Base-by-base conservation (phyloP, 2,329 filamentous ascomycete genomes). In the Chaetothyriales sp. region DNA sequence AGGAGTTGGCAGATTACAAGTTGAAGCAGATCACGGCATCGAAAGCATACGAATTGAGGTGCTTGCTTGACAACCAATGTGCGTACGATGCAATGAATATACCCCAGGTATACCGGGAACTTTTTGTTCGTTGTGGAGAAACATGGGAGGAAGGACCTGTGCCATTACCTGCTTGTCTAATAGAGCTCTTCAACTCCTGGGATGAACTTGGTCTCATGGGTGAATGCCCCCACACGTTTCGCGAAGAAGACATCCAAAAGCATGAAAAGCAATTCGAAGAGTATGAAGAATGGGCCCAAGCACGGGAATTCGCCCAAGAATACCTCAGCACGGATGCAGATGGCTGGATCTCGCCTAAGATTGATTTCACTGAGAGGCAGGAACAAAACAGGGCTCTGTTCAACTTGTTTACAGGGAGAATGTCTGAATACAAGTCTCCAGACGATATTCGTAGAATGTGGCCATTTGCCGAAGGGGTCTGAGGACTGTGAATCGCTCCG, bases 321-420 rank as follows among this genome's bases (percentile, higher is more conserved):
- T 56, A 55, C 47, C 57, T 69, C 2, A 55, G 56, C 49, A 66
- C 65, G 0, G 67, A 69, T 58, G 58, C 58, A 0, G 66, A 69
- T 46, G 66, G 65, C 9, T 70, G 66, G 65, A 58, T 68, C 15
- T 44, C 61, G 5, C 67, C 65, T 13, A 53, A 62, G 28, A 6
- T 66, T 37, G 64, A 69, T 56, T 58, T 63, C 37, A 51, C 40
- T 18, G 51, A 61, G 44, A 61, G 58, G 47, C 52, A 50, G 48
- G 56, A 51, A 28, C 56, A 60, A 49, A 67, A 65, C 52, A 48
- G 54, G 40, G 58, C 62, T 29, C 47, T 68, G 20, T 44, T 61
- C 9, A 51, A 56, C 40, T 8, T 10, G 50, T 43, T 29, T 29
- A 9, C 28, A 5, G 28, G 9, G 9, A 29, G 28, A 5, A 5